These are phyloP conservation scores for Murraya paniculata DNA, from an alignment of 345 rosid genomes.

Conservation along the genomic window DNA sequence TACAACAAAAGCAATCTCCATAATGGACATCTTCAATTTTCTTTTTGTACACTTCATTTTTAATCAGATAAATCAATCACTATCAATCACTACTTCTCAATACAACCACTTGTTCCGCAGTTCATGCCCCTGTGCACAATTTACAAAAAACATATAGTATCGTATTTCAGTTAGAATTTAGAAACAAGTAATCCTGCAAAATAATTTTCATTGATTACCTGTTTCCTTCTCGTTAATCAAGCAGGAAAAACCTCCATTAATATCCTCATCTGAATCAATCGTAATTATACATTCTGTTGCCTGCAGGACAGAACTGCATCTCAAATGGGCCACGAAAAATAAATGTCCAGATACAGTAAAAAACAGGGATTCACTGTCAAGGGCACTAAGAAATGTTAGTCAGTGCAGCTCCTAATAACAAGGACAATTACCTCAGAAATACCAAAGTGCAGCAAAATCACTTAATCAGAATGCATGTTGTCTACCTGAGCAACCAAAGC, in stretches of 20 bases:
- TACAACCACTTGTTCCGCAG: background rate
- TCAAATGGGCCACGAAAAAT: background rate
- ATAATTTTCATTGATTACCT: conserved; percentile 35
- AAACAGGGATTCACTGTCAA: background rate
- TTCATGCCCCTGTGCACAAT: background rate
- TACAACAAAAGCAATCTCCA: background rate
- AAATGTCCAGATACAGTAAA: background rate
- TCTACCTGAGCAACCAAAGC: background rate
- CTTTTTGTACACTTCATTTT: background rate
- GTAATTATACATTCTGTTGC: conserved; percentile 35
- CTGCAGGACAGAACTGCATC: conserved; percentile 34
- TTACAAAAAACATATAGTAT: background rate
- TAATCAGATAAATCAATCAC: background rate
- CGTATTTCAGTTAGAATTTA: background rate
- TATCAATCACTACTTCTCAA: background rate
- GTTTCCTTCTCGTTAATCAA: conserved; percentile 53
- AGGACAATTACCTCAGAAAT: conserved; percentile 7
- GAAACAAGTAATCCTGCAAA: background rate
- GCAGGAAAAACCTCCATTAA: conserved; percentile 69
- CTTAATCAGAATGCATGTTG: background rate
- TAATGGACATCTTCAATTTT: background rate
- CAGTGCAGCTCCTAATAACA: background rate
- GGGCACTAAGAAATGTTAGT: background rate
- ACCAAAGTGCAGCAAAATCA: background rate
- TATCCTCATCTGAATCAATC: conserved; percentile 80